Evolutionary conservation across 352 stramenopile genomes (phyloP).

Genomic region (Aphanomyces euteiches): DNA sequence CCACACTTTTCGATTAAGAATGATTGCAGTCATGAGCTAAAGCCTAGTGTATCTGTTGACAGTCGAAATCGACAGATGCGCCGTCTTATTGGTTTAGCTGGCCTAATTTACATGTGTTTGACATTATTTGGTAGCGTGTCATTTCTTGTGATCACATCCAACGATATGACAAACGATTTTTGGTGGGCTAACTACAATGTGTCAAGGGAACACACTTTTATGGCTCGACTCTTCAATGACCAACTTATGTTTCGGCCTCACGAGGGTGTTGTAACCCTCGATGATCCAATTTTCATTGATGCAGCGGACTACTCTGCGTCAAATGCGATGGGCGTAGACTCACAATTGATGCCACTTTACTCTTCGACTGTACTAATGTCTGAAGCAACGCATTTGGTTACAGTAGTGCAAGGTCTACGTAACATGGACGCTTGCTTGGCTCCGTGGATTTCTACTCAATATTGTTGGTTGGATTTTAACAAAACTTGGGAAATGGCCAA

Average conservation of each 20-base stretch:
- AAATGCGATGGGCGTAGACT: neutral
- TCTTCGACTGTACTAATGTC: neutral
- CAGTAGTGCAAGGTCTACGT: slow-evolving; percentile 3
- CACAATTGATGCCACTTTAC: slow-evolving; percentile 1
- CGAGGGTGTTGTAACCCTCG: neutral
- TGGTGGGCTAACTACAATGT: slow-evolving; percentile 20
- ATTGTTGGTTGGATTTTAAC: slow-evolving; percentile 17
- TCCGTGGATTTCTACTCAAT: slow-evolving; percentile 24
- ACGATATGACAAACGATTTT: slow-evolving; percentile 22
- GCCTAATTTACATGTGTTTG: neutral
- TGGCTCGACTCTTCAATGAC: slow-evolving; percentile 4
- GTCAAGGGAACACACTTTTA: neutral
- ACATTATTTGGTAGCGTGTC: slow-evolving; percentile 17
- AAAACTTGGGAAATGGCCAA: slow-evolving; percentile 8
- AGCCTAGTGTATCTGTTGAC: too few relatives aligned
- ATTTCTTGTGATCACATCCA: neutral
- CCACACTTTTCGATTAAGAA: neutral
- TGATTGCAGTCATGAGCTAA: neutral
- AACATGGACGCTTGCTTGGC: slow-evolving; percentile 16
- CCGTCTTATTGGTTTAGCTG: too few relatives aligned
- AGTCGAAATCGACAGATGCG: too few relatives aligned
- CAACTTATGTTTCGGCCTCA: neutral
- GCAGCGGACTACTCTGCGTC: neutral
- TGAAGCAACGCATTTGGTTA: neutral
- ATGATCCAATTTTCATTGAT: neutral